Evolutionary conservation across 139 green algal species (phyloP).

Genomic region (Chlorokybus atmophyticus): DNA sequence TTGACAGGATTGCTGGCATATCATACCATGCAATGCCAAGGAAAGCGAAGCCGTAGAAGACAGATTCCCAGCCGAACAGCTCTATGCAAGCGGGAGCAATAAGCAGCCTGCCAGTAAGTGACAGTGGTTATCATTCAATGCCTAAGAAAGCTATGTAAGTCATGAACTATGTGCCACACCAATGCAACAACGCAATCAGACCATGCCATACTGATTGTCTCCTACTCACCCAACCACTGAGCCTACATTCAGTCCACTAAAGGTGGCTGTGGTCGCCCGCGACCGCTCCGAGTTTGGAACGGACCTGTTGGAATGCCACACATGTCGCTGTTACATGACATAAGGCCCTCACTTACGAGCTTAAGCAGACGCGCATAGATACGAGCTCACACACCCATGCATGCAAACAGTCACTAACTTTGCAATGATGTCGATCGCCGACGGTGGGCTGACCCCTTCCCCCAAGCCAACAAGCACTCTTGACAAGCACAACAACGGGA

Average conservation of each 20-base stretch:
- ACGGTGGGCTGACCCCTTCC: conserved; percentile 76
- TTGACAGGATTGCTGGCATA: too few relatives aligned
- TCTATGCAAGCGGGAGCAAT: conserved; percentile 49
- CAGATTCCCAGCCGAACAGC: conserved; percentile 64
- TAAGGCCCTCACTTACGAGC: too few relatives aligned
- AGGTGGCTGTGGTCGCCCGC: conserved; percentile 68
- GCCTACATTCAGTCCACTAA: conserved; percentile 84
- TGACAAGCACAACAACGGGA: conserved; percentile 53
- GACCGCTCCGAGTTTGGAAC: conserved; percentile 49
- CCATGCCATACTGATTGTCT: too few relatives aligned
- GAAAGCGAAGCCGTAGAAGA: conserved; percentile 77
- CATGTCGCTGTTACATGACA: too few relatives aligned
- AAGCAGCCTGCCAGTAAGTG: conserved; percentile 14
- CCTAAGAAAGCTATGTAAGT: too few relatives aligned
- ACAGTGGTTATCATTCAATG: too few relatives aligned
- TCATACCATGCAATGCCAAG: conserved; percentile 73
- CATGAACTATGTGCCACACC: too few relatives aligned
- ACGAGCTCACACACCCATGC: too few relatives aligned
- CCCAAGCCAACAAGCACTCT: conserved; percentile 73
- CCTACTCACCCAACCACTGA: conserved; percentile 24
- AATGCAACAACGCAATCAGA: too few relatives aligned
- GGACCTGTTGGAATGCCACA: too few relatives aligned
- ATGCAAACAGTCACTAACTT: conserved; percentile 37
- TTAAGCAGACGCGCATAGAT: too few relatives aligned
- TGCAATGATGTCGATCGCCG: conserved; percentile 80